phyloP scores from a whole-genome alignment of 768 basidiomycete species.

The Mycena belliarum region DNA sequence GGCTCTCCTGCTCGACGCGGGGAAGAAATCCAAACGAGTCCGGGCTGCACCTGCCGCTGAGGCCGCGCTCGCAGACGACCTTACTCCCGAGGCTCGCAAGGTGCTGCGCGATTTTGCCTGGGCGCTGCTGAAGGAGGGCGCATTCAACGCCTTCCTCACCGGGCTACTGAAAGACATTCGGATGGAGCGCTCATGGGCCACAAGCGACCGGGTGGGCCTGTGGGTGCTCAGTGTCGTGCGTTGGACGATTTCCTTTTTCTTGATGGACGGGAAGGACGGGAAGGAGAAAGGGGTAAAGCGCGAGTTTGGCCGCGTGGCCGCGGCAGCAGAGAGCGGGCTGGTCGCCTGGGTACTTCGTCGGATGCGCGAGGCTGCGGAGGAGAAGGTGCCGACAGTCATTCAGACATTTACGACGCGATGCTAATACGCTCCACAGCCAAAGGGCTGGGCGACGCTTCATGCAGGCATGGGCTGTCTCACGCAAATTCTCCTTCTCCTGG shows the following conservation, averaged over 20 bases:
- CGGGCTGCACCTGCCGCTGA: slow-evolving; percentile 74
- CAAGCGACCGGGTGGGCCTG: slow-evolving; percentile 66
- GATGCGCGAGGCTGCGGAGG: slow-evolving; percentile 88
- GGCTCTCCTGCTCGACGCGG: slow-evolving; percentile 84
- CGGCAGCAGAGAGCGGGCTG: slow-evolving; percentile 84
- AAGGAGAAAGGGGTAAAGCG: slow-evolving; percentile 40
- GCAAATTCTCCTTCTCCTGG: slow-evolving; percentile 87
- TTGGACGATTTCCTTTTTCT: slow-evolving; percentile 93
- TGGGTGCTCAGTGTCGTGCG: slow-evolving; percentile 84
- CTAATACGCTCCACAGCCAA: slow-evolving; percentile 58
- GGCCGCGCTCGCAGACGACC: slow-evolving; percentile 64
- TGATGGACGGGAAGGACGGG: slow-evolving; percentile 46
- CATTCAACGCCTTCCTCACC: slow-evolving; percentile 67
- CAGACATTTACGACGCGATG: slow-evolving; percentile 1
- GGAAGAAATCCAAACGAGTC: slow-evolving; percentile 76
- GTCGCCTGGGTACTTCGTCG: slow-evolving; percentile 89
- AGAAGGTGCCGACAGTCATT: slow-evolving; percentile 61
- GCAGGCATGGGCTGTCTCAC: slow-evolving; percentile 93
- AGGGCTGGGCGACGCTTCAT: slow-evolving; percentile 91
- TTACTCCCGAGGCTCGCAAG: slow-evolving; percentile 62
- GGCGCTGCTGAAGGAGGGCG: slow-evolving; percentile 73
- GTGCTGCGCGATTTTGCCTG: slow-evolving; percentile 69
- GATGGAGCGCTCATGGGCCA: slow-evolving; percentile 91
- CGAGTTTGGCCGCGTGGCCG: slow-evolving; percentile 75
- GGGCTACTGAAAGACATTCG: slow-evolving; percentile 90